Evolutionary conservation across 768 basidiomycete genomes (phyloP).

Genomic region (Auriscalpium vulgare): DNA sequence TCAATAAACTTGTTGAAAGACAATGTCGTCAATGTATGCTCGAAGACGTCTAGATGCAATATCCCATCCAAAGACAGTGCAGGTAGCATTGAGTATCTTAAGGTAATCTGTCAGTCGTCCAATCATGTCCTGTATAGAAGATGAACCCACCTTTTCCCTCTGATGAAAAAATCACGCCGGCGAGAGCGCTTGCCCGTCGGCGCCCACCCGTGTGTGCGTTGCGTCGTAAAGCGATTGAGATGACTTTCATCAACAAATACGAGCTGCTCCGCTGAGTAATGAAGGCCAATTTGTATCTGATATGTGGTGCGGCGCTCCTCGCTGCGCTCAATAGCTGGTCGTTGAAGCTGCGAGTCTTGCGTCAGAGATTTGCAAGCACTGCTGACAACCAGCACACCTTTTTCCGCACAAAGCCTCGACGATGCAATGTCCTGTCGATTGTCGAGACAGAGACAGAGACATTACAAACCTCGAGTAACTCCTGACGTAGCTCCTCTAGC

Average conservation of each 20-base stretch:
- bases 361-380: too few species aligned
- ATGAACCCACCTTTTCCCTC: conserved; percentile 14
- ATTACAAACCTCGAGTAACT: neutral
- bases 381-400: neutral
- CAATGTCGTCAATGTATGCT: conserved; percentile 22
- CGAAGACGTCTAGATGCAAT: conserved; percentile 21
- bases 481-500: neutral
- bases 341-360: neutral
- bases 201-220: conserved; percentile 22
- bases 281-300: conserved; percentile 3
- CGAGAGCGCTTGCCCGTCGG: conserved; percentile 16
- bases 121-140: neutral
- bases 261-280: conserved; percentile 15
- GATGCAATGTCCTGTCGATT: neutral
- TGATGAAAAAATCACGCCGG: conserved; percentile 19
- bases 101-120: neutral
- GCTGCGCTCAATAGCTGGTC: conserved; percentile 11
- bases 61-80: conserved; percentile 29
- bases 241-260: conserved; percentile 30
- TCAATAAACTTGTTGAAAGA: conserved; percentile 26
- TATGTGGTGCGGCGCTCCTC: conserved; percentile 8
- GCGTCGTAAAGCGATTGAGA: conserved; percentile 21
- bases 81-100: conserved; percentile 29
- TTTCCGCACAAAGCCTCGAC: neutral
- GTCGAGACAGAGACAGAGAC: neutral